Base-by-base conservation (phyloP, 768 basidiomycete species). In the Collybiopsis luxurians region DNA sequence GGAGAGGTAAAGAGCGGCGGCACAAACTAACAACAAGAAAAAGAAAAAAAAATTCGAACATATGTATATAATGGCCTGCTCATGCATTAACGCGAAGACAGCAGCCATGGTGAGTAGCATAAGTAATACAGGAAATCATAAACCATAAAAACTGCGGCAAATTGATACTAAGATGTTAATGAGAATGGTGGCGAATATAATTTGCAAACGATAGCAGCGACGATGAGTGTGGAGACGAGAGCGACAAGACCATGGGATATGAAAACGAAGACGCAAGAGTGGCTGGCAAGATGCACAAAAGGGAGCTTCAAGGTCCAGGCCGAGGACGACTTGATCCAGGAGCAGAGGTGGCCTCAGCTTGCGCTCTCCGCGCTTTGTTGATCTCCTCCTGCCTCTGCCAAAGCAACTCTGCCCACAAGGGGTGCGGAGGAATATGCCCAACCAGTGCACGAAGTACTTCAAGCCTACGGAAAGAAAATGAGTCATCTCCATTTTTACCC, bases 361-460 rank as follows among this genome's bases (percentile, higher is more conserved):
- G 50, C 23, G 36, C 43, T 36, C 26, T 49, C 17, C 44, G 44
- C 17, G 45, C 45, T 13, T 76, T 77, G 26, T 69, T 55, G 23
- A 74, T 61, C 51, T 83, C 82, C 55, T 82, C 79, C 63, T 92
- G 90, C 46, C 86, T 81, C 68, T 93, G 89, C 90, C 91, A 92
- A 39, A 93, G 70, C 38, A 96, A 75, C 73, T 96, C 95, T 2
- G 89, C 95, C 95, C 95, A 97, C 12, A 97, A 74, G 2, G 92
- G 92, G 68, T 95, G 92, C 2, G 91, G 89, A 9, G 95, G 95
- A 62, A 97, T 94, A 57, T 85, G 87, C 7, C 93, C 93, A 58
- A 96, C 85, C 36, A 96, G 77, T 0, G 92, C 90, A 49, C 83
- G 81, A 11, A 97, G 77, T 6, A 95, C 87, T 61, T 91, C 85